phyloP scores from a whole-genome alignment of 1,284 basidiomycete genomes.

The Agaricales sp. region DNA sequence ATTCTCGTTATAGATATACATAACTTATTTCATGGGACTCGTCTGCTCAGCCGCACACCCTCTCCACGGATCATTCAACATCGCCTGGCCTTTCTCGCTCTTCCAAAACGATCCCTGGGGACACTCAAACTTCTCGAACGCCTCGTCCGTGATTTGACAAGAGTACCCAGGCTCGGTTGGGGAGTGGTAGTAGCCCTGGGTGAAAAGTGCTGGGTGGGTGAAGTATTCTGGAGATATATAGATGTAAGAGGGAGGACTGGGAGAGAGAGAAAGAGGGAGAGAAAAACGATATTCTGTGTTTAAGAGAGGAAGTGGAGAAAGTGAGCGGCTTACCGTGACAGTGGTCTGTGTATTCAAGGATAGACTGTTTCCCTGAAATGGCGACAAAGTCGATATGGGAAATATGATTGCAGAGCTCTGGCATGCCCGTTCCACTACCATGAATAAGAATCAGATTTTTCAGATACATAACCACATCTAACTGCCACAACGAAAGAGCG shows the following conservation, averaged over 20 bases:
- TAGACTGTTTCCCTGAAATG: conserved; percentile 1
- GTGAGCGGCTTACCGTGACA: not conserved
- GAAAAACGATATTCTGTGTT: no score
- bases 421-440: conserved; percentile 1
- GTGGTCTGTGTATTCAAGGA: not conserved
- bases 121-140: not conserved
- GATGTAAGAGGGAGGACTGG: not conserved
- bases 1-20: no score
- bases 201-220: not conserved
- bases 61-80: not conserved
- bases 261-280: no score
- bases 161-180: not conserved
- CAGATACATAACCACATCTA: not conserved
- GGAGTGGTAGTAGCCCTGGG: not conserved
- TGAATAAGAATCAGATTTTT: no score
- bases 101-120: not conserved
- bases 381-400: not conserved
- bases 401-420: not conserved
- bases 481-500: no score
- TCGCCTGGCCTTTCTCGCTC: not conserved
- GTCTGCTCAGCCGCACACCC: conserved; percentile 1
- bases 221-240: not conserved
- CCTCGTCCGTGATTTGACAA: conserved; percentile 1
- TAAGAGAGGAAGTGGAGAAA: no score
- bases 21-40: not conserved